These are phyloP conservation scores for Pseudomassariella vexata DNA, from an alignment of 2,329 filamentous ascomycete genomes.

Conservation along the genomic window DNA sequence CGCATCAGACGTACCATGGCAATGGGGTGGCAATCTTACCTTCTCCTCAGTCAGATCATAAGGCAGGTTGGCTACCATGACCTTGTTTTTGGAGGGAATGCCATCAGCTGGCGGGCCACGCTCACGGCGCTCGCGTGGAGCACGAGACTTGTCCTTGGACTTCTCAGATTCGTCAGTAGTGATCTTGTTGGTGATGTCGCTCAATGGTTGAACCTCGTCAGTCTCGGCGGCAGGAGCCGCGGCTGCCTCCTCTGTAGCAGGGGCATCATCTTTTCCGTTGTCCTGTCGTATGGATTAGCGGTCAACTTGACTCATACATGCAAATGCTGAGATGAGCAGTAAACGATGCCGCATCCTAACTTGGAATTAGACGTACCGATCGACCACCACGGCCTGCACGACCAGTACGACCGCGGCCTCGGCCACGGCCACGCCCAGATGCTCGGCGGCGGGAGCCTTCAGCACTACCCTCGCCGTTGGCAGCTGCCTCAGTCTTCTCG, in stretches of 20 bases:
- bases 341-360: not conserved
- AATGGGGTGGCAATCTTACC: conserved; percentile 60
- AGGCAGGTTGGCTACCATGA: conserved; percentile 99
- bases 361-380: conserved; percentile 35
- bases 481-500: conserved; percentile 64
- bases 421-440: conserved; percentile 62
- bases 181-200: conserved; percentile 51
- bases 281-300: conserved; percentile 18
- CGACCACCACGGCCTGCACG: conserved; percentile 57
- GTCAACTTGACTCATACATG: not conserved
- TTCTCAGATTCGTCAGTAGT: conserved; percentile 27
- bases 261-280: conserved; percentile 42
- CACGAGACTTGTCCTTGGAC: conserved; percentile 36
- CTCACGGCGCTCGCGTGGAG: conserved; percentile 62
- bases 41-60: conserved; percentile 98
- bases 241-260: conserved; percentile 36
- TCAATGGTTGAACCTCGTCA: conserved; percentile 48
- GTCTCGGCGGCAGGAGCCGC: conserved; percentile 42
- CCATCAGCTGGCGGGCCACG: conserved; percentile 96
- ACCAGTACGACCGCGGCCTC: conserved; percentile 60
- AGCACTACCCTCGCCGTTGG: conserved; percentile 69
- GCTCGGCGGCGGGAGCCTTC: conserved; percentile 60
- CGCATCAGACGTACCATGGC: no score
- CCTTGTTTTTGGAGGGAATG: conserved; percentile 98
- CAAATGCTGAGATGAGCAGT: no score